Base-by-base conservation (phyloP, 1,139 yeast species). In the Tardiomyces digboiensis region DNA sequence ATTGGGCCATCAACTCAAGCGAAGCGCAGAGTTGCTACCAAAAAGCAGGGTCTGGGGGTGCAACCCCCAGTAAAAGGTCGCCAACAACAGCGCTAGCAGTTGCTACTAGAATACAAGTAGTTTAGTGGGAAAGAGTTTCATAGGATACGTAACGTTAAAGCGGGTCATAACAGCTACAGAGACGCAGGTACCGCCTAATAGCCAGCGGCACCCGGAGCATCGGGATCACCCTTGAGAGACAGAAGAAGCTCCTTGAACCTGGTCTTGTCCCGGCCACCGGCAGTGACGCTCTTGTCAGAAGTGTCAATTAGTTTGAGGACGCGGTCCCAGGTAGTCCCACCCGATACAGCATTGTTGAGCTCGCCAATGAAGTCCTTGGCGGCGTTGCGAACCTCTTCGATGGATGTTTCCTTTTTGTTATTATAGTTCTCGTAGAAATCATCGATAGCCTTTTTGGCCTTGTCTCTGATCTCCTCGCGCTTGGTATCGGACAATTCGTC, bases 381-480 rank as follows among this genome's bases (percentile, higher is more conserved):
- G 55, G 86, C 87, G 52, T 80, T 83, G 60, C 71, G 71, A 7
- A 86, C 82, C 48, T 77, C 75, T 50, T 76, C 80, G 49, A 82
- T 70, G 45, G 78, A 77, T 52, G 76, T 76, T 46, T 87, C 94
- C 66, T 81, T 85, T 69, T 91, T 91, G 59, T 74, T 71, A 67
- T 87, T 88, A 72, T 93, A 93, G 60, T 82, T 83, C 55, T 88
- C 96, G 66, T 93, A 93, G 66, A 91, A 91, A 54, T 86, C 96
- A 62, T 91, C 97, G 58, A 89, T 80, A 44, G 91, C 81, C 60
- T 80, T 78, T 58, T 80, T 78, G n/a, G 98, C 98, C 51, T 82
- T 81, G 42, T 76, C 74, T 46, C 82, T 74, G 48, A 87, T 74
- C 49, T 82, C 89, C 40, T 72, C 70, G 61, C 84, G 78, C 61